Conservation (phyloP, 768 basidiomycete genomes). For the Gelatoporia subvermispora region DNA sequence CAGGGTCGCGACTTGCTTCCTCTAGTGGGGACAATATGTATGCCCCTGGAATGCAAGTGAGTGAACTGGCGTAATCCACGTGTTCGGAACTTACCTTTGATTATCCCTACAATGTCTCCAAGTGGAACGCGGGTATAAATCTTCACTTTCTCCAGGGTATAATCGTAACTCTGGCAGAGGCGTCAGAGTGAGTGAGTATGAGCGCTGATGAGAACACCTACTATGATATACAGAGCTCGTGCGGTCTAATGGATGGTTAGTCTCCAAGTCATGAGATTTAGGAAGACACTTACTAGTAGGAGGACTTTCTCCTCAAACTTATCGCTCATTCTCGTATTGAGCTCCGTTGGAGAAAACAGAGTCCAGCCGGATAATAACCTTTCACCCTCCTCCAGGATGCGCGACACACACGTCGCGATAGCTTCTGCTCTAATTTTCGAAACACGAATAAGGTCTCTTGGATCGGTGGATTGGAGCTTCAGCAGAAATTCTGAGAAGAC, state of each 20-base stretch:
- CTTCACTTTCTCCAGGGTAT: slow-evolving; percentile 88
- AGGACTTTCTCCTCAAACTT: slow-evolving; percentile 94
- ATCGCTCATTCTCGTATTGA: slow-evolving; percentile 66
- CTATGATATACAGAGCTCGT: slow-evolving; percentile 71
- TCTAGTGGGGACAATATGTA: slow-evolving; percentile 94
- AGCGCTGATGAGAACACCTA: slow-evolving; percentile 31
- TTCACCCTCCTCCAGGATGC: slow-evolving; percentile 40
- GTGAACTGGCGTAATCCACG: neutral
- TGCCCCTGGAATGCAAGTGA: slow-evolving; percentile 51
- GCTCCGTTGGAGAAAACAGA: slow-evolving; percentile 74
- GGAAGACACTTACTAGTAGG: slow-evolving; percentile 57
- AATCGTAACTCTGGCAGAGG: slow-evolving; percentile 78
- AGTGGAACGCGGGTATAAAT: slow-evolving; percentile 87
- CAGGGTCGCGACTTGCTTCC: slow-evolving; percentile 82
- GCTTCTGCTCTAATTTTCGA: slow-evolving; percentile 90
- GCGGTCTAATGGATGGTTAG: slow-evolving; percentile 23
- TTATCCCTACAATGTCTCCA: slow-evolving; percentile 68
- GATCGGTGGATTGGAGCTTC: slow-evolving; percentile 88
- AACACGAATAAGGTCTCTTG: slow-evolving; percentile 80
- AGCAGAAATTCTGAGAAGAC: slow-evolving; percentile 94
- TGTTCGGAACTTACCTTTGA: slow-evolving; percentile 55
- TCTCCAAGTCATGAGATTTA: neutral
- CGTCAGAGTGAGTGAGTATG: no score
- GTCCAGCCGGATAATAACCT: slow-evolving; percentile 86
- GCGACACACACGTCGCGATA: slow-evolving; percentile 79